Conservation (phyloP, 306 rosid species). For the Glycine latifolia region DNA sequence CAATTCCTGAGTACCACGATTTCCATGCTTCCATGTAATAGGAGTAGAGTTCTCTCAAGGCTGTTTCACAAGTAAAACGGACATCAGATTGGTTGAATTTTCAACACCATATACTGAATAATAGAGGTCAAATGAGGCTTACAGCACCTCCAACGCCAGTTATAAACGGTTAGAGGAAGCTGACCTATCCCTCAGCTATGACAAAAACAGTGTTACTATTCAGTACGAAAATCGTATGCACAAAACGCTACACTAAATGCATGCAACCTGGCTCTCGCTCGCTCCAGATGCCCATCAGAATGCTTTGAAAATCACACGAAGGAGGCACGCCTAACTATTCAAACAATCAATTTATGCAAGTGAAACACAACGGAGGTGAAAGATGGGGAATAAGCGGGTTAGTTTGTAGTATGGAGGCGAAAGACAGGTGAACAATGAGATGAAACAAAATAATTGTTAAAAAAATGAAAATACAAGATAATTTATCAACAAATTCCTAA, state of each 20-base stretch:
- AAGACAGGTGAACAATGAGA: neutral
- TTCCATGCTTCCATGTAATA: conserved; percentile 95
- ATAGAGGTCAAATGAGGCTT: neutral
- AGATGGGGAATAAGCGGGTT: neutral
- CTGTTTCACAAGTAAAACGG: conserved; percentile 54
- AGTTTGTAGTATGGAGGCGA: neutral
- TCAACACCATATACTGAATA: neutral
- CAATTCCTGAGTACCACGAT: conserved; percentile 83
- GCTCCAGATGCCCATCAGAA: neutral
- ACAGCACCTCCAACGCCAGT: neutral
- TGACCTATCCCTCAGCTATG: neutral
- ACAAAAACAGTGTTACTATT: too few relatives aligned
- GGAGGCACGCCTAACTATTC: neutral
- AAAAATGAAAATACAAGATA: too few relatives aligned
- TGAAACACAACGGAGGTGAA: too few relatives aligned
- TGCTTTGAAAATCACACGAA: neutral
- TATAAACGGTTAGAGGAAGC: neutral
- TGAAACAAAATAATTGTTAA: too few relatives aligned
- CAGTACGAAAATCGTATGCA: neutral
- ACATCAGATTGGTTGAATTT: conserved; percentile 3
- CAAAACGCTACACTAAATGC: neutral
- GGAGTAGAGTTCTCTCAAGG: conserved; percentile 79
- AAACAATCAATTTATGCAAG: neutral
- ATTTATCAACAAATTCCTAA: neutral
- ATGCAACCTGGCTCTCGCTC: neutral